Conservation (phyloP, 345 rosid genomes). For the Euphorbia lathyris region DNA sequence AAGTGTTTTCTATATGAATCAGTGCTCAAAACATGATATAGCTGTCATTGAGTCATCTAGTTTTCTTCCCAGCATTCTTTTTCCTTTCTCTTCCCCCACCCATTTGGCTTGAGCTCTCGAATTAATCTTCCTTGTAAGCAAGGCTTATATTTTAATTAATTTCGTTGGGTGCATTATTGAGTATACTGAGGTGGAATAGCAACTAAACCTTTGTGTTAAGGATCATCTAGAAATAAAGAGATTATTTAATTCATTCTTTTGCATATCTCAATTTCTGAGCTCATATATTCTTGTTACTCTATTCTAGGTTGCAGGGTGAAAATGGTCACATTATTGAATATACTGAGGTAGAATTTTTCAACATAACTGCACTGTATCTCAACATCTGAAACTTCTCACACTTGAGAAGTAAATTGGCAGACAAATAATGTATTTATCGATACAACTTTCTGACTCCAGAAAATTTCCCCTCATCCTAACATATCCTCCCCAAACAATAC, state of each 20-base stretch:
- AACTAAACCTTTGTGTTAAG: not conserved
- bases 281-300: not conserved
- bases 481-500: too few relatives aligned
- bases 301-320: constrained; percentile 67
- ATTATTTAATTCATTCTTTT: constrained; percentile 7
- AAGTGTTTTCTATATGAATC: not conserved
- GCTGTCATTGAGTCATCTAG: not conserved
- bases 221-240: not conserved
- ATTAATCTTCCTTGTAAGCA: not conserved
- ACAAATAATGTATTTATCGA: too few relatives aligned
- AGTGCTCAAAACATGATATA: not conserved
- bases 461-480: too few relatives aligned
- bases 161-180: not conserved
- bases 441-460: too few relatives aligned
- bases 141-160: not conserved
- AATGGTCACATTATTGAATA: constrained; percentile 70
- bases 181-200: too few relatives aligned
- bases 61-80: too few relatives aligned
- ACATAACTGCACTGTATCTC: too few relatives aligned
- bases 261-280: not conserved
- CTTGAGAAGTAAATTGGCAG: too few relatives aligned
- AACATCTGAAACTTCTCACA: too few relatives aligned
- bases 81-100: too few relatives aligned
- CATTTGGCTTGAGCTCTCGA: not conserved
- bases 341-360: constrained; percentile 45